Percentiles rank a stretch among this genome's conserved stretches.
Evolutionary conservation across 805 yeast genomes (phyloP).

Genomic region (Yarrowia keelungensis): DNA sequence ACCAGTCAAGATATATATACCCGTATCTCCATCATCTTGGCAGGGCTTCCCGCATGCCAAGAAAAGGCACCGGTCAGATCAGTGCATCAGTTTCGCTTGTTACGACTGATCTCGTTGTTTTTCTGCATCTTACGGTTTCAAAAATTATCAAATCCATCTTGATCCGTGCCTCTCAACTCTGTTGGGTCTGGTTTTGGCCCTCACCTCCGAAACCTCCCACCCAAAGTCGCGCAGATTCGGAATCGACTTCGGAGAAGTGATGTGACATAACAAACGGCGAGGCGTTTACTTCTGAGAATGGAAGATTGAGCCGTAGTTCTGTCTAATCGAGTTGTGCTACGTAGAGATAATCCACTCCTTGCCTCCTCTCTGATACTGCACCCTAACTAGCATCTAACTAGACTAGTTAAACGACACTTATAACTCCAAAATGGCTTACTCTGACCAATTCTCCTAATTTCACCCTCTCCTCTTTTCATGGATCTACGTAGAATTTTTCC

Average conservation of each 20-base stretch:
- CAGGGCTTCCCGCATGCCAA: conserved; percentile 18
- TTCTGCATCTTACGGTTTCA: background rate
- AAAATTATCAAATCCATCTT: background rate
- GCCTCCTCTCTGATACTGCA: no score
- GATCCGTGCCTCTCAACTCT: conserved; percentile 1
- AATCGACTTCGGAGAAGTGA: background rate
- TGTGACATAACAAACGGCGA: background rate
- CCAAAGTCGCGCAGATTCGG: conserved; percentile 1
- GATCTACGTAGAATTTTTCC: no score
- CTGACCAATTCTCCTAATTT: no score
- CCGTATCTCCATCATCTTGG: background rate
- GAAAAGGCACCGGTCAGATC: background rate
- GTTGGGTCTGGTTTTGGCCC: background rate
- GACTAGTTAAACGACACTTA: no score
- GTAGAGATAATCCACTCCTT: no score
- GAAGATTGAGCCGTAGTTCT: no score
- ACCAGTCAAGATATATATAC: background rate
- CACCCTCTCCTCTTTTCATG: no score
- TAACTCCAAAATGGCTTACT: no score
- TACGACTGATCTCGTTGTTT: background rate
- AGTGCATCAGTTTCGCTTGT: background rate
- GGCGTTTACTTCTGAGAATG: no score
- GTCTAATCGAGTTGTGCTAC: no score
- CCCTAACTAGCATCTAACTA: no score
- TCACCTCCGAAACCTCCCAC: conserved; percentile 6